phyloP scores from a whole-genome alignment of 129 eudicot species.

The Cynara cardunculus region DNA sequence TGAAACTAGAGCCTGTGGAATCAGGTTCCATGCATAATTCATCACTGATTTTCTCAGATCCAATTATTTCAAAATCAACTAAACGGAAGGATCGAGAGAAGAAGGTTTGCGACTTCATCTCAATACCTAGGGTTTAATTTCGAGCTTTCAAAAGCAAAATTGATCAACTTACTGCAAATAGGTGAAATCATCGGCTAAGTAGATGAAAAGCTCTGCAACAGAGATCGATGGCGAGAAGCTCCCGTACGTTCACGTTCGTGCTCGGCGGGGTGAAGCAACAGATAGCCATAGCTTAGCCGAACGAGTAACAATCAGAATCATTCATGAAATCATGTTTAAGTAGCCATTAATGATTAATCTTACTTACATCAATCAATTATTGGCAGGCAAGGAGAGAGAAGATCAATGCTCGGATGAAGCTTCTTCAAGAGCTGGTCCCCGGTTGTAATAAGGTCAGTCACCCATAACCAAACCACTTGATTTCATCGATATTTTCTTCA shows the following conservation, averaged over 20 bases:
- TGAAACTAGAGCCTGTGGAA: constrained; percentile 69
- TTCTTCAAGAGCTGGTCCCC: constrained; percentile 96
- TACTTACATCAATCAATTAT: background rate
- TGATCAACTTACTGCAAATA: background rate
- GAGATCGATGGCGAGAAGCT: constrained; percentile 65
- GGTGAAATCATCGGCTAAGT: constrained; percentile 57
- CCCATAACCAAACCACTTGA: background rate
- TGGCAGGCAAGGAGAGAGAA: constrained; percentile 96
- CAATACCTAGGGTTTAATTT: background rate
- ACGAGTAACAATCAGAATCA: constrained; percentile 50
- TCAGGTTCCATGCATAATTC: constrained; percentile 51
- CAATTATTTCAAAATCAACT: constrained; percentile 33
- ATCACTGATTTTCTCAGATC: constrained; percentile 45
- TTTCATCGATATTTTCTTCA: background rate
- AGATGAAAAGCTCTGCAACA: constrained; percentile 52
- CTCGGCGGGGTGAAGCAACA: constrained; percentile 95
- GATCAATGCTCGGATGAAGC: constrained; percentile 95
- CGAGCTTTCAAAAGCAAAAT: background rate
- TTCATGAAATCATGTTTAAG: background rate
- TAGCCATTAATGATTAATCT: background rate
- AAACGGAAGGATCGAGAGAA: constrained; percentile 86
- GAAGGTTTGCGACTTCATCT: constrained; percentile 42
- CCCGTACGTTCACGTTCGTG: constrained; percentile 95
- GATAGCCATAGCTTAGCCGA: constrained; percentile 99
- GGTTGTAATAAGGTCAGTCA: constrained; percentile 85